Conservation (phyloP, 441 rosid genomes). For the Cnidoscolus chayamansa region DNA sequence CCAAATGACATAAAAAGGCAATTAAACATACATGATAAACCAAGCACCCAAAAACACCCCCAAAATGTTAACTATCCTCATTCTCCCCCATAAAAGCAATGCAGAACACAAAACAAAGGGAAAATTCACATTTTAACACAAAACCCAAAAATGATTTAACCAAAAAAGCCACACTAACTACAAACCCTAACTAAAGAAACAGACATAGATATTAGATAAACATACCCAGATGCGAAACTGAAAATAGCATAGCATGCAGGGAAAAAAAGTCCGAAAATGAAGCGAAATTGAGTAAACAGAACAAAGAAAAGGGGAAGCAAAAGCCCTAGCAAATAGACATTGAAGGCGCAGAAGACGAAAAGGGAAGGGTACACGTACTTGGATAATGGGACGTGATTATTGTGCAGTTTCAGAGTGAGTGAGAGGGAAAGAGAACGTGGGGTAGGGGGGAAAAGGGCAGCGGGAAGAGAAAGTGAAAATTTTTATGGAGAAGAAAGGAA, state of each 20-base stretch:
- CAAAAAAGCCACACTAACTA: no score
- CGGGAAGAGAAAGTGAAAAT: conserved; percentile 3
- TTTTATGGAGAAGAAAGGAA: conserved; percentile 2
- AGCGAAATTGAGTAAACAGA: not conserved
- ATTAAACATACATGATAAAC: not conserved
- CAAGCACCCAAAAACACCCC: not conserved
- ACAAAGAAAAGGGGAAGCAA: no score
- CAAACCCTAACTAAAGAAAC: no score
- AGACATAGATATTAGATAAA: no score
- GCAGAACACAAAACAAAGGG: not conserved
- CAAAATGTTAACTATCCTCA: not conserved
- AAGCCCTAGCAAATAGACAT: no score
- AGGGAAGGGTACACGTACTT: not conserved
- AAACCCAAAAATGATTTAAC: no score
- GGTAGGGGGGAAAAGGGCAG: conserved; percentile 20
- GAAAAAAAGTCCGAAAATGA: not conserved
- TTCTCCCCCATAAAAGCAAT: not conserved
- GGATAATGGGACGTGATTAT: not conserved
- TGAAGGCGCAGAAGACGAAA: not conserved
- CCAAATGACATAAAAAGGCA: not conserved
- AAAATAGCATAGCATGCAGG: not conserved
- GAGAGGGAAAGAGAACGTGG: not conserved
- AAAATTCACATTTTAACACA: not conserved
- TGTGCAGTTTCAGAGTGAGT: not conserved
- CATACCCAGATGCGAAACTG: no score